Conservation (phyloP, 2,329 filamentous ascomycete genomes). For the Pezicula carpinea region DNA sequence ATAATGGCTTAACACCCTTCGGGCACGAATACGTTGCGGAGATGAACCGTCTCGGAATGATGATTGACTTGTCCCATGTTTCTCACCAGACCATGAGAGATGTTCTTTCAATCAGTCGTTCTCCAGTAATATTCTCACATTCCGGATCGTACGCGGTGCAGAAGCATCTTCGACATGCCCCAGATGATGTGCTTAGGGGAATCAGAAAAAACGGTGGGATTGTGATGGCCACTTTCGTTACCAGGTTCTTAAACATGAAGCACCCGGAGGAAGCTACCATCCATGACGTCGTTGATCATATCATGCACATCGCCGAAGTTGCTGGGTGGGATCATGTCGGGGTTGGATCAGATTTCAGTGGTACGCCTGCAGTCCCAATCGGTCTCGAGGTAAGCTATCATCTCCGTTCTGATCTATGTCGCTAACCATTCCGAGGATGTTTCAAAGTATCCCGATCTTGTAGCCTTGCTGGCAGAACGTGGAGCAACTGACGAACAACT, state of each 20-base stretch:
- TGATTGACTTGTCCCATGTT: slow-evolving; percentile 63
- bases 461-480: slow-evolving; percentile 50
- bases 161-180: slow-evolving; percentile 60
- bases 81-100: slow-evolving; percentile 59
- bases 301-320: slow-evolving; percentile 55
- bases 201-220: slow-evolving; percentile 52
- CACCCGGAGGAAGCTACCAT: slow-evolving; percentile 51
- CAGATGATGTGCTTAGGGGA: slow-evolving; percentile 55
- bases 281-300: slow-evolving; percentile 56
- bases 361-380: slow-evolving; percentile 42
- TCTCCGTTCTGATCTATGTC: not conserved
- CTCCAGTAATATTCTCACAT: slow-evolving; percentile 63
- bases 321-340: slow-evolving; percentile 66
- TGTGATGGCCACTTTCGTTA: slow-evolving; percentile 44
- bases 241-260: slow-evolving; percentile 25
- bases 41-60: slow-evolving; percentile 66
- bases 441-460: slow-evolving; percentile 54
- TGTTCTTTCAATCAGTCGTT: slow-evolving; percentile 43
- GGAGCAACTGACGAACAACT: slow-evolving; percentile 54
- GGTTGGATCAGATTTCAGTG: slow-evolving; percentile 63
- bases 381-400: slow-evolving; percentile 29
- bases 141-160: slow-evolving; percentile 55
- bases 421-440: slow-evolving; percentile 42
- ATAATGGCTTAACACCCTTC: slow-evolving; percentile 46
- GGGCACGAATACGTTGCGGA: slow-evolving; percentile 53